phyloP scores from a whole-genome alignment of 768 basidiomycete species.

The Rhodosporidiobolus sp. region DNA sequence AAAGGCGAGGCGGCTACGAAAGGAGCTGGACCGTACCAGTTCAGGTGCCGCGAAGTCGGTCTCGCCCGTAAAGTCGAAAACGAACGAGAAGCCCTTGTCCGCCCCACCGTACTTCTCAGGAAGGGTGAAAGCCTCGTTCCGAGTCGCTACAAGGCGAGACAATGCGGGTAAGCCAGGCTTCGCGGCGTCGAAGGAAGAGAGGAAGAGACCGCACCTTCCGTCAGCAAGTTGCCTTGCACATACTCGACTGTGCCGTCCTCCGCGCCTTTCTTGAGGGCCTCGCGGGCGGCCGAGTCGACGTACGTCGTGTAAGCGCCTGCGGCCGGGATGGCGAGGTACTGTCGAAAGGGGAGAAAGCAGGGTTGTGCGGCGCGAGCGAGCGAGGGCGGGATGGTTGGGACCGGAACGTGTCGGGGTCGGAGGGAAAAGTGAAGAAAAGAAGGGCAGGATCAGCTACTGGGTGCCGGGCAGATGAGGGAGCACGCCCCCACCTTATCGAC shows the following conservation, averaged over 20 bases:
- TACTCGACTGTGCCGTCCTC: conserved; percentile 17
- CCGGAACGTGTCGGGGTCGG: too few relatives aligned
- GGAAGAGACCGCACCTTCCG: conserved; percentile 7
- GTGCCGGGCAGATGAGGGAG: too few relatives aligned
- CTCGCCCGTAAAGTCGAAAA: conserved; percentile 36
- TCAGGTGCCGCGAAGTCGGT: conserved; percentile 23
- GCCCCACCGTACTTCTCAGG: conserved; percentile 11
- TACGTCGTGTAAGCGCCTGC: conserved; percentile 29
- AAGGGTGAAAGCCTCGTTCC: conserved; percentile 21
- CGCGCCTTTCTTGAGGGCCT: conserved; percentile 2
- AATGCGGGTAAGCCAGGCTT: not conserved
- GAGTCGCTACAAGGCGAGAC: not conserved
- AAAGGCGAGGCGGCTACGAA: not conserved
- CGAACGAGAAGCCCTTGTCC: conserved; percentile 23
- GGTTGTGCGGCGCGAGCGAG: too few relatives aligned
- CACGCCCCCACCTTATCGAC: too few relatives aligned
- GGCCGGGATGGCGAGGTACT: conserved; percentile 11
- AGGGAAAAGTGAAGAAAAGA: too few relatives aligned
- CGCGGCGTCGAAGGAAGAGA: not conserved
- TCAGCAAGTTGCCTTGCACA: conserved; percentile 30
- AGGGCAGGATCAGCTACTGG: too few relatives aligned
- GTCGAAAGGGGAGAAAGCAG: too few relatives aligned
- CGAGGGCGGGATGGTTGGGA: conserved; percentile 1
- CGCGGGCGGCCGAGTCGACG: not conserved
- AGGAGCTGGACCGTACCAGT: not conserved